Percentiles rank a stretch among this genome's conserved stretches.
phyloP scores from a whole-genome alignment of 495 filamentous ascomycete species.

The Xylaria acuta region DNA sequence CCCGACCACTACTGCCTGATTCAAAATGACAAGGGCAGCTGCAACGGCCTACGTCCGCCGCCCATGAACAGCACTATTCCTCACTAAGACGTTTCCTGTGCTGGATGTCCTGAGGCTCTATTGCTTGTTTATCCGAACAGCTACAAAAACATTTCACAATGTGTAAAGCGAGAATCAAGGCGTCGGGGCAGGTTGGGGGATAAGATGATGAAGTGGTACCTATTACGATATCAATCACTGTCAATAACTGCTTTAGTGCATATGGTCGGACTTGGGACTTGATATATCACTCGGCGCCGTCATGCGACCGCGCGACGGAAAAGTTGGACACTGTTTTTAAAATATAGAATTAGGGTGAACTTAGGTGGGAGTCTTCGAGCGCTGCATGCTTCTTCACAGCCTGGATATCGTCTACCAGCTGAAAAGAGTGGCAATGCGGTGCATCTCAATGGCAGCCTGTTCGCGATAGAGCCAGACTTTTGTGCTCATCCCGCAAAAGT shows the following conservation, averaged over 20 bases:
- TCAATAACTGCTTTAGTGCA: background rate
- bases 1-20: conserved; percentile 19
- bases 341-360: background rate
- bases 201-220: background rate
- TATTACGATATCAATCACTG: background rate
- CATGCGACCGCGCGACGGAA: background rate
- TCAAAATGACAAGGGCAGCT: conserved; percentile 16
- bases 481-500: background rate
- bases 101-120: background rate
- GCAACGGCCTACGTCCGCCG: conserved; percentile 10
- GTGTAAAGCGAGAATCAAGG: background rate
- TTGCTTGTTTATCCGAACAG: background rate
- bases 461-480: background rate
- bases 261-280: background rate
- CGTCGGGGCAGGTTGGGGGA: background rate
- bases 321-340: background rate
- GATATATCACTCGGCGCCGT: background rate
- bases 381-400: background rate
- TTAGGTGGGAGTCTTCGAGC: background rate
- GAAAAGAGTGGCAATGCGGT: background rate
- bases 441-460: background rate
- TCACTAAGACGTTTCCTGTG: background rate
- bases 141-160: background rate
- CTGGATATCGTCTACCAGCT: background rate
- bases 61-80: conserved; percentile 4